Base-by-base conservation (phyloP, 1,284 basidiomycete species). In the Ustilago hordei region DNA sequence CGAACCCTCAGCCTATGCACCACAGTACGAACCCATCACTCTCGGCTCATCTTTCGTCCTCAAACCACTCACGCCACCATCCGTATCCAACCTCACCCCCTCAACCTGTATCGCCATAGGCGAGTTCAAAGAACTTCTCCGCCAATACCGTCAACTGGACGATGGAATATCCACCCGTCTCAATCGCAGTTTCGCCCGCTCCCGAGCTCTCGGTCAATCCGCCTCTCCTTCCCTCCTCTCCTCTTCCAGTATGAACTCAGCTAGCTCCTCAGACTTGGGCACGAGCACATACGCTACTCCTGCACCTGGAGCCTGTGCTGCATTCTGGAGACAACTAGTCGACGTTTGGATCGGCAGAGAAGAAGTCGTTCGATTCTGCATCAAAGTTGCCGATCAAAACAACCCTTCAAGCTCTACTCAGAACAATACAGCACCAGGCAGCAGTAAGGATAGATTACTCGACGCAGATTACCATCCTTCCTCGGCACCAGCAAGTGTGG, bases 61-160 rank as follows among this genome's bases (percentile, higher is more conserved):
- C 34, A 64, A 68, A 55, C 74, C 74, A 0, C 58, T 70, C 8
- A 71, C 74, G 3, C 69, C 74, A 36, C 64, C 69, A 2, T 50
- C 31, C 23, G 81, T 84, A 1, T 63, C 56, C 12, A 79, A 84
- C 45, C 59, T 84, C 23, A 75, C 69, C 1, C 70, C 79, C 0
- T 65, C 65, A 1, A 68, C 74, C 3, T 84, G 82, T 62, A 60
- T 84, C 4, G 69, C 75, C 4, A 60, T 84, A 2, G 53, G 66
- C n/a, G 76, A 81, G 23, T 84, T 84, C 64, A 76, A 79, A 55
- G 79, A 81, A 28, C 73, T 84, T 8, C 69, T 84, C 17, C 75
- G 81, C 3, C 79, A 83, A 61, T 84, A 84, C 32, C 79, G 84
- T 5, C 60, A 67, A 13, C 60, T 85, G n/a, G 84, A 85, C 64